These are phyloP conservation scores for Conidiobolus incongruus DNA, from an alignment of 371 early-diverging fungal genomes.

Conservation along the genomic window DNA sequence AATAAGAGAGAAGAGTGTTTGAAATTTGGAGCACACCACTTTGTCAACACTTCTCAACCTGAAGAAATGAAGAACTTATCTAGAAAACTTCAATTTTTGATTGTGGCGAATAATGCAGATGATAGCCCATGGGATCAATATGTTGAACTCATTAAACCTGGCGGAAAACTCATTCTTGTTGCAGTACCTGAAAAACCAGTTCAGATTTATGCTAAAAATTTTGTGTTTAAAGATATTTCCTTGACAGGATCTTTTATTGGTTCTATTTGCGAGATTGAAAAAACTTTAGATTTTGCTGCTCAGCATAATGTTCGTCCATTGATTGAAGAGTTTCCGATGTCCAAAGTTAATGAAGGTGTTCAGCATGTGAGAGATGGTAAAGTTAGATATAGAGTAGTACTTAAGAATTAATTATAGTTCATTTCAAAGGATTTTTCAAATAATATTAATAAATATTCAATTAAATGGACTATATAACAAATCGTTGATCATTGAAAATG, in stretches of 20 bases:
- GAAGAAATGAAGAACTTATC: slow-evolving; percentile 9
- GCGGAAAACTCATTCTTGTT: slow-evolving; percentile 32
- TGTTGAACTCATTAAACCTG: slow-evolving; percentile 18
- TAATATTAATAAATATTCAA: too few relatives aligned
- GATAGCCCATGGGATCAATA: slow-evolving; percentile 22
- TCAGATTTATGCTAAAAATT: slow-evolving; percentile 11
- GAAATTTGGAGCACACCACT: slow-evolving; percentile 37
- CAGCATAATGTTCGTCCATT: slow-evolving; percentile 35
- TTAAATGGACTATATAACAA: too few relatives aligned
- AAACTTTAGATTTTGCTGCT: slow-evolving; percentile 43
- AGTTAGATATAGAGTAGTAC: background rate
- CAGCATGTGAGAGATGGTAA: background rate
- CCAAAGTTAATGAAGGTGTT: too few relatives aligned
- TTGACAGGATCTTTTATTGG: slow-evolving; percentile 57
- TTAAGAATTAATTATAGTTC: background rate
- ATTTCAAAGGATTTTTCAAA: too few relatives aligned
- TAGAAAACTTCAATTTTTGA: slow-evolving; percentile 17
- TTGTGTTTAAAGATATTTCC: slow-evolving; percentile 20
- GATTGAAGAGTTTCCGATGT: slow-evolving; percentile 31
- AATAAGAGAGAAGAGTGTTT: slow-evolving; percentile 36
- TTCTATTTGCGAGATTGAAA: slow-evolving; percentile 17
- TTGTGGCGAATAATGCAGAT: slow-evolving; percentile 25
- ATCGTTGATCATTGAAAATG: too few relatives aligned
- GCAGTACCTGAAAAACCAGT: slow-evolving; percentile 37
- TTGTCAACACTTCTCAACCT: slow-evolving; percentile 15